Conservation (phyloP, 371 early-diverging fungal species). For the Mortierella sp. region DNA sequence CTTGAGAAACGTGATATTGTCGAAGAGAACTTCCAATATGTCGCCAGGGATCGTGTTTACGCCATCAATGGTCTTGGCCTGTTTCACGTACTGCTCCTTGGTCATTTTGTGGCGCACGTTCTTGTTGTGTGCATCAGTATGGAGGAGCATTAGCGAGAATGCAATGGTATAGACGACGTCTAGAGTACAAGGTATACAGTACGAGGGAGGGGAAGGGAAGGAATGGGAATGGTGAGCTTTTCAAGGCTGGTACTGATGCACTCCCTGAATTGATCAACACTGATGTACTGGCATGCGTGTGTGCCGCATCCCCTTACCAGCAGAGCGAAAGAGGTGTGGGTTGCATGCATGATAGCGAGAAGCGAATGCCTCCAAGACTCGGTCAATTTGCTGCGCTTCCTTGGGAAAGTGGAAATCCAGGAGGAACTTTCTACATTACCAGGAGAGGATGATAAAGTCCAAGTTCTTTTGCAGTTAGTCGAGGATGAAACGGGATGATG, state of each 20-base stretch:
- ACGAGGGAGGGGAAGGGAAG: neutral
- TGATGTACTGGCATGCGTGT: neutral
- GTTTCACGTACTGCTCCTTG: conserved; percentile 83
- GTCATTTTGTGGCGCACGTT: conserved; percentile 86
- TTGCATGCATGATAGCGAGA: conserved; percentile 82
- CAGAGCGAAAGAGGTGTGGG: conserved; percentile 68
- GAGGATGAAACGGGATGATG: conserved; percentile 16
- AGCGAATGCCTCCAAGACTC: conserved; percentile 88
- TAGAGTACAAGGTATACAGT: conserved; percentile 27
- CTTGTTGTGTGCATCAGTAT: conserved; percentile 94
- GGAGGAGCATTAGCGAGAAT: conserved; percentile 88
- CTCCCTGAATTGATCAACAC: neutral
- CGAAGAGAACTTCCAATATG: conserved; percentile 82
- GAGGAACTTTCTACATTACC: conserved; percentile 69
- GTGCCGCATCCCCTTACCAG: conserved; percentile 55
- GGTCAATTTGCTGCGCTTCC: conserved; percentile 93
- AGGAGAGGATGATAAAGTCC: conserved; percentile 2
- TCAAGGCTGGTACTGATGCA: neutral
- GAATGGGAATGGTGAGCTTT: neutral
- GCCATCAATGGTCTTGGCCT: conserved; percentile 73
- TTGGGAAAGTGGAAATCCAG: conserved; percentile 83
- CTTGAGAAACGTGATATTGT: conserved; percentile 73
- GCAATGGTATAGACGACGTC: conserved; percentile 85
- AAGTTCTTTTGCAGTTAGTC: neutral
- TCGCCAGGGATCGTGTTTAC: conserved; percentile 75